Conservation (phyloP, 2,329 filamentous ascomycete genomes). For the Helotiales sp. region DNA sequence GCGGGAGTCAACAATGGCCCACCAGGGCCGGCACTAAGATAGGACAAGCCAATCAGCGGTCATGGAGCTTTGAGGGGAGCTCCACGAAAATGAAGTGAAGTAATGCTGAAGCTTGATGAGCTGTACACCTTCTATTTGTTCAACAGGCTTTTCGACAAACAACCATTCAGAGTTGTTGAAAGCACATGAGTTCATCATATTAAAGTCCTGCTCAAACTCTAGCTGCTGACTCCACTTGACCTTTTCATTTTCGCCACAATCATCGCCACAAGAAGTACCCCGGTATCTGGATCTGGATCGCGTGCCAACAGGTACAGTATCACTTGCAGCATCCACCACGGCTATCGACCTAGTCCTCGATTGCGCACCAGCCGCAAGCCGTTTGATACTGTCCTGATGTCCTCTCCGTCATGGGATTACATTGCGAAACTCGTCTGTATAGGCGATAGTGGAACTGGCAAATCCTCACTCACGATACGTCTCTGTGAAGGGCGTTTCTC, state of each 20-base stretch:
- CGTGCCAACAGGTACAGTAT: constrained; percentile 12
- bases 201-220: no score
- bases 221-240: neutral
- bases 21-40: constrained; percentile 15
- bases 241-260: neutral
- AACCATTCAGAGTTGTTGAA: neutral
- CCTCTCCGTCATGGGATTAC: constrained; percentile 86
- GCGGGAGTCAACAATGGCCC: neutral
- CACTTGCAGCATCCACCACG: neutral
- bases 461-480: constrained; percentile 91
- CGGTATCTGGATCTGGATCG: constrained; percentile 12
- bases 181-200: neutral
- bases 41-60: constrained; percentile 7
- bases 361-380: constrained; percentile 21
- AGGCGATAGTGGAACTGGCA: constrained; percentile 94
- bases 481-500: constrained; percentile 97
- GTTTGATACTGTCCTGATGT: constrained; percentile 49
- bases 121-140: constrained; percentile 8
- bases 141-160: neutral
- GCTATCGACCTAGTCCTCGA: neutral
- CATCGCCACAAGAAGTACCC: neutral
- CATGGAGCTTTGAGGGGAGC: neutral
- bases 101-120: neutral
- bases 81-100: constrained; percentile 2
- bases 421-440: constrained; percentile 99